Percentiles rank a stretch among this genome's conserved stretches.
phyloP scores from a whole-genome alignment of 768 basidiomycete genomes.

The Tubosaeta sp. region DNA sequence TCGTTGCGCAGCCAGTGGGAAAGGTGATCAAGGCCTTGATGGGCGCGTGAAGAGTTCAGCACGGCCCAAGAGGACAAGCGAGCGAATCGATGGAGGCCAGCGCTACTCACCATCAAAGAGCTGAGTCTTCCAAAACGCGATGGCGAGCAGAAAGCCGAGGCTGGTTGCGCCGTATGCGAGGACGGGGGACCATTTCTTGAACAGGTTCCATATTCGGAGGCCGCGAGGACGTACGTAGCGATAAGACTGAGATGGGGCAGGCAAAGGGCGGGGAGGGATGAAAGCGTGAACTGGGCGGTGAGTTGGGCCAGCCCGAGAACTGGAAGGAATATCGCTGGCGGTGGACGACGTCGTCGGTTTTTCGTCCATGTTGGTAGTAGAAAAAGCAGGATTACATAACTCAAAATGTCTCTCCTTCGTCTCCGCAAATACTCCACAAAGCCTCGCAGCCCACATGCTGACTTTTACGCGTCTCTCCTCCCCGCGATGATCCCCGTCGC shows the following conservation, averaged over 20 bases:
- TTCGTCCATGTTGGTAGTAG: constrained; percentile 19
- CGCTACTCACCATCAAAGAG: constrained; percentile 69
- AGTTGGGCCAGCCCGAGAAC: constrained; percentile 13
- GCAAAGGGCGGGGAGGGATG: constrained; percentile 18
- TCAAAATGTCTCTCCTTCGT: not conserved
- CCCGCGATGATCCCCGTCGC: constrained; percentile 79
- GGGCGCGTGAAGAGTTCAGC: not conserved
- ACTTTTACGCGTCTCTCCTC: constrained; percentile 64
- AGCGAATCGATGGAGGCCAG: not conserved
- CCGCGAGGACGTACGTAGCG: constrained; percentile 44
- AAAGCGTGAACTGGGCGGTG: constrained; percentile 16
- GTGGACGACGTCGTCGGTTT: constrained; percentile 12
- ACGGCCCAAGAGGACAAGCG: not conserved
- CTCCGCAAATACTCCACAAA: constrained; percentile 7
- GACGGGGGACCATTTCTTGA: constrained; percentile 75
- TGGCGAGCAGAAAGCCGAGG: constrained; percentile 72
- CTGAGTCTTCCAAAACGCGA: constrained; percentile 78
- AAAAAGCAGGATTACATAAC: constrained; percentile 6
- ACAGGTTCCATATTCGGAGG: constrained; percentile 51
- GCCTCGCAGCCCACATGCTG: constrained; percentile 47
- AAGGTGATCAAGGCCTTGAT: constrained; percentile 73
- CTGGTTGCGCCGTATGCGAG: constrained; percentile 74
- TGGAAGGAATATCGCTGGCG: constrained; percentile 20
- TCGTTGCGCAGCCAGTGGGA: constrained; percentile 74
- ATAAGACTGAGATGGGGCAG: constrained; percentile 17